phyloP scores from a whole-genome alignment of 2,329 filamentous ascomycete species.

The Aspergillus melleus region DNA sequence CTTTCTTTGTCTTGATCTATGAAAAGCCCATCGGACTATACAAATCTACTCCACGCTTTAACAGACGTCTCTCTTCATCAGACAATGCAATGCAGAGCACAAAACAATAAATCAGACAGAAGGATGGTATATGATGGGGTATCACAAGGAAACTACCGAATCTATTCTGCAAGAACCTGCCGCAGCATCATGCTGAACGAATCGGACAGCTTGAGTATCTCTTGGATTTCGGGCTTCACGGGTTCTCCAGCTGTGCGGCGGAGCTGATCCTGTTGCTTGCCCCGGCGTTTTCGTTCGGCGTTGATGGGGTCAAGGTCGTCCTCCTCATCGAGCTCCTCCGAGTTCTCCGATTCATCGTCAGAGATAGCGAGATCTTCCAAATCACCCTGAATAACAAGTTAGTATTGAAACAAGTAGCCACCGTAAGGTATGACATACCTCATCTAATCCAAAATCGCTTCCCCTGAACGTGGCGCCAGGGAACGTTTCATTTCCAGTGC shows the following conservation, averaged over 20 bases:
- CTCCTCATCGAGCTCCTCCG: constrained; percentile 66
- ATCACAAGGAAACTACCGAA: constrained; percentile 13
- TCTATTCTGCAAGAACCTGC: constrained; percentile 72
- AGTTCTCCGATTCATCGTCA: constrained; percentile 66
- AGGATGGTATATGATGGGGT: constrained; percentile 1
- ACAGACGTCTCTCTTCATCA: not conserved
- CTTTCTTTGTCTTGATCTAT: not conserved
- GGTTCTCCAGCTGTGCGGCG: constrained; percentile 81
- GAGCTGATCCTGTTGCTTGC: constrained; percentile 76
- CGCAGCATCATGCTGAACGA: constrained; percentile 81
- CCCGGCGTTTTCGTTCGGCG: constrained; percentile 76
- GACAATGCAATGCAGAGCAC: not conserved
- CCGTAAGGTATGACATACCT: constrained; percentile 50
- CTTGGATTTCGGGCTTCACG: constrained; percentile 72
- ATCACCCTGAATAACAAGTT: constrained; percentile 55
- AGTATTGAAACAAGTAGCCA: constrained; percentile 7
- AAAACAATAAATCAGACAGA: not conserved
- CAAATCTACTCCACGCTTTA: not conserved
- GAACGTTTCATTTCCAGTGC: constrained; percentile 50
- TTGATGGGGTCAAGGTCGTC: constrained; percentile 85
- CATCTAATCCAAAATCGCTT: constrained; percentile 85
- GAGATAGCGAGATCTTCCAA: constrained; percentile 82
- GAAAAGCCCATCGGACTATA: not conserved
- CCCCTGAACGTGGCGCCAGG: constrained; percentile 66
- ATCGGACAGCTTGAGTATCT: constrained; percentile 77